Evolutionary conservation across 129 eudicot genomes (phyloP), one percentile per base, ranked within the genome.

Genomic region (Sambucus nigra): DNA sequence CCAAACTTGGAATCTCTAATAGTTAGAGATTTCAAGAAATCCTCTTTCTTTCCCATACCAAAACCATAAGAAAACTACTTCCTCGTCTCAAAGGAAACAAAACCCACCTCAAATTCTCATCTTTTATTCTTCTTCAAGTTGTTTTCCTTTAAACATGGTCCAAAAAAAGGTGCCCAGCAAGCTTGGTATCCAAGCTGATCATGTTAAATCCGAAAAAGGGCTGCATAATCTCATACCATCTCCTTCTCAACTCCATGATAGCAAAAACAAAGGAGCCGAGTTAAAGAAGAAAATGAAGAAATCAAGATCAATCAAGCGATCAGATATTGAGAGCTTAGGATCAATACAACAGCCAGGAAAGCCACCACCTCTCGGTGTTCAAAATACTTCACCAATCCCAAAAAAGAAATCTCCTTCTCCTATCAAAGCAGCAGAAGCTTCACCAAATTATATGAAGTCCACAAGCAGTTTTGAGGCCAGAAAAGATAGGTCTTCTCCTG

Each of bases 381-480:
- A 41, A 42, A 38, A 31, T 20, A 49, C 33, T 32, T 35, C 25
- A 49, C 44, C 25, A 25, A 54, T 57, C 32, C 69, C 78, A 18
- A 70, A 31, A 65, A 76, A 55, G 67, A 71, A 48, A 2, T 54
- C 70, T 42, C n/a, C n/a, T n/a, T n/a, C n/a, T n/a, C 51, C 67
- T 49, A 4, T 8, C 51, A 69, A 49, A 47, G 38, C 14, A n/a
- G 24, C 46, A 26, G 70, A 61, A 10, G 33, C 21, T 51, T 68
- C 91, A 26, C 98, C 98, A 1, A 82, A 85, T 39, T 91, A 91
- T 70, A 85, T 91, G 98, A 91, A 85, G 75, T 71, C 89, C 53
- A 91, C 95, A 10, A 79, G 78, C 42, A 79, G 87, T 62, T 91
- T 76, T 7, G 89, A 79, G 3, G 95, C 98, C 9, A 68, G 84